Evolutionary conservation across 768 basidiomycete genomes (phyloP), one percentile per base, ranked within the genome.

Genomic region (Coprinellus micaceus): DNA sequence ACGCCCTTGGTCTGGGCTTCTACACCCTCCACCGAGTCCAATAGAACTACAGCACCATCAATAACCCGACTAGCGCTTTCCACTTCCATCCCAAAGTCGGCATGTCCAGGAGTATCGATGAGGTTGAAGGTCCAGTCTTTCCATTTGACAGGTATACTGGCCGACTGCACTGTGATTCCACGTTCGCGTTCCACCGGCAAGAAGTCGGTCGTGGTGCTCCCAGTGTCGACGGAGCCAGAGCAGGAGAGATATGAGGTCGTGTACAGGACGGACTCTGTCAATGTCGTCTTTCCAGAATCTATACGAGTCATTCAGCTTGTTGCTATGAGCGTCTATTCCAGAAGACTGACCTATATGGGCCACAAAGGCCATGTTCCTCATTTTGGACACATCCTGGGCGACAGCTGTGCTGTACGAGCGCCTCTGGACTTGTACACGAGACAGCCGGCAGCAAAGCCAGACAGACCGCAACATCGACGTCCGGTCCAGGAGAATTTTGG

Each of bases 51-150:
- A 15, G 91, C 92, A 54, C 92, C 93, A 60, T 95, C 92, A 3
- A 94, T 83, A 15, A 95, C 88, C 26, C 92, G 84, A 64, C 91
- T 94, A 7, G 93, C 93, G 64, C 91, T 90, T 71, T 94, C 93
- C 25, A 95, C 93, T 65, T 95, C 92, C 91, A 94, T 94, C n/a
- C 92, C 92, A 71, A 95, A 95, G 68, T 95, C 92, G 4, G 91
- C 93, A 71, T 95, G 92, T 33, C 92, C 92, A 15, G 92, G 92
- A 2, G 92, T 94, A 64, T 95, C 93, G 45, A 94, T 85, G 44
- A 95, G 80, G 66, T 94, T 95, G 71, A 90, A 88, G 1, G 80
- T 84, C 88, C 89, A 91, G 53, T 85, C 70, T 67, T 86, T 87
- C 91, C 91, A 93, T 65, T 81, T 79, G 37, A 92, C 89, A 2